Evolutionary conservation across 257 asterid genomes (phyloP), one percentile per base, ranked within the genome.

Genomic region (Orobanche coerulescens): DNA sequence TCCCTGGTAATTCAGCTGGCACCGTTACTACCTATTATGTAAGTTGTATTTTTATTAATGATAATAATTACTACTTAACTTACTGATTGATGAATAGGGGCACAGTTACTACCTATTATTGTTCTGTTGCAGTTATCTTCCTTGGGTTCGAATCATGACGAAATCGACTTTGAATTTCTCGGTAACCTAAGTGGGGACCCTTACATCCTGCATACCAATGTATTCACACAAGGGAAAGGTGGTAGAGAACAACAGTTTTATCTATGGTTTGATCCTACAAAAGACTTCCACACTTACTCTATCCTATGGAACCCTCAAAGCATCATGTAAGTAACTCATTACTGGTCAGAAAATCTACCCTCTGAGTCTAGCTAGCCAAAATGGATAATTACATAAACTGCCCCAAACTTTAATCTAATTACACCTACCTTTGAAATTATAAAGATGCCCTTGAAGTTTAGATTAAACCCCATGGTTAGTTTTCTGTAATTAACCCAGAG

Each of bases 221-320:
- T 82, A 28, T 82, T 22, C 36, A 26, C 83, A 40, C 83, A 74
- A 50, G 85, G 88, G 11, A 74, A 72, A 33, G 88, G 88, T 1
- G 52, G 55, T 20, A 71, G 64, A 14, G 85, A 82, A 31, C 83
- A 82, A 34, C 88, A 76, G 58, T 82, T 82, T 54, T 44, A 74
- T 37, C 81, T 82, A 22, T 82, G 88, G 88, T 82, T 82, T 30
- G 85, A 82, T 28, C 88, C 83, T 0, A 82, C 88, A 6, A 72
- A 73, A 60, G 83, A 69, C 57, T 82, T 79, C 51, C 88, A 82
- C 68, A 82, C 84, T 39, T 82, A 82, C 71, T 79, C 85, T 39
- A 66, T 82, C 65, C 74, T 78, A 9, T 82, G 88, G 88, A 82
- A 78, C 58, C 88, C 88, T 39, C 78, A 44, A 62, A 77, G 71